These are phyloP conservation scores for Phytophthora pistaciae DNA, from an alignment of 352 stramenopile species.

Conservation along the genomic window DNA sequence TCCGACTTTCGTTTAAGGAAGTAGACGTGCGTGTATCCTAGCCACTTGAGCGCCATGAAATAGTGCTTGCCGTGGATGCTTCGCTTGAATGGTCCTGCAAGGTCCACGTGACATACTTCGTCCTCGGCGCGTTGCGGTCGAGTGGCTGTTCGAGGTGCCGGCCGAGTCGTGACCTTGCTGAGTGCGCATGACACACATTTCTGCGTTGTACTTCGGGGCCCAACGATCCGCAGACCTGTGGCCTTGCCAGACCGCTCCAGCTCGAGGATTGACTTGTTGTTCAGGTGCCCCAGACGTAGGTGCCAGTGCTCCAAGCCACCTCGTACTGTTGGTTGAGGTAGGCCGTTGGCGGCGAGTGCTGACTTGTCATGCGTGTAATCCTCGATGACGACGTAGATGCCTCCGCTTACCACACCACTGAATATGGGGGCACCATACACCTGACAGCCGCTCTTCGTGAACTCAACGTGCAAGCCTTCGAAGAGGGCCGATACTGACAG, in stretches of 20 bases:
- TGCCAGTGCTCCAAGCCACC: too few species aligned
- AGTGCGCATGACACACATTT: conserved; percentile 4
- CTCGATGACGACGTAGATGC: too few species aligned
- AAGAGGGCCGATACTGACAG: conserved; percentile 1
- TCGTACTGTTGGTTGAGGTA: too few species aligned
- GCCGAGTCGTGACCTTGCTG: neutral
- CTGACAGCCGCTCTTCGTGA: neutral
- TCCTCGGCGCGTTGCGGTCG: neutral
- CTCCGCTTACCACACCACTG: too few species aligned
- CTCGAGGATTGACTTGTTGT: neutral
- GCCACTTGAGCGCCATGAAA: conserved; percentile 10
- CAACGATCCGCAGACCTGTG: neutral
- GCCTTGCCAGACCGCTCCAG: neutral
- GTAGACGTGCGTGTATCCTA: conserved; percentile 8
- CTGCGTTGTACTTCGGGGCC: neutral
- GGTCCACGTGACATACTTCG: conserved; percentile 6
- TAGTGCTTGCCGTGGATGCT: conserved; percentile 14
- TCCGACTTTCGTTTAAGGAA: conserved; percentile 1
- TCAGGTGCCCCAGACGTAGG: too few species aligned
- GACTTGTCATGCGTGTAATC: too few species aligned
- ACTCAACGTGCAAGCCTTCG: neutral
- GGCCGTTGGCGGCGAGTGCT: too few species aligned
- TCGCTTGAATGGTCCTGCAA: conserved; percentile 1
- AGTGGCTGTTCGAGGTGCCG: neutral
- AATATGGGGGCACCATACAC: neutral